Conservation (phyloP, 192 early-diverging fungal genomes). For the Dispira simplex region DNA sequence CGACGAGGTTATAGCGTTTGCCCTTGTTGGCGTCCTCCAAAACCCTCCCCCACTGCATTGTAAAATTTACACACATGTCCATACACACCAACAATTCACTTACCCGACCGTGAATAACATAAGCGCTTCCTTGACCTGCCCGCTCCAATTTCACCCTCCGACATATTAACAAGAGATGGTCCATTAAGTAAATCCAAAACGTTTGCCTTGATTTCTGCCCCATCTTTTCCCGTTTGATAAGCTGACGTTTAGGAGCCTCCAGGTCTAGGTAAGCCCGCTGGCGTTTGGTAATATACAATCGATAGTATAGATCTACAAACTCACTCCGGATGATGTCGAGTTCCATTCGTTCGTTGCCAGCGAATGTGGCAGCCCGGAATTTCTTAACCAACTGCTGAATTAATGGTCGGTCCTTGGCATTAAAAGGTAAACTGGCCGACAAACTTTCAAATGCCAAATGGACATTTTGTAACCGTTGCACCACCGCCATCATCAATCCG, state of each 20-base stretch:
- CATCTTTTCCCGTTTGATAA: background rate
- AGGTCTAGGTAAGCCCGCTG: slow-evolving; percentile 2
- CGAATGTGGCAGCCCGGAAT: background rate
- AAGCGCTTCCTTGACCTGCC: background rate
- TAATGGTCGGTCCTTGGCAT: background rate
- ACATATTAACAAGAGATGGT: background rate
- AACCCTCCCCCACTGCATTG: background rate
- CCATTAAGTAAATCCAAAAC: background rate
- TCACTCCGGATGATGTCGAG: background rate
- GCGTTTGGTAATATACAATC: background rate
- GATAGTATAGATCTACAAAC: background rate
- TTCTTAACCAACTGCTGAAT: background rate
- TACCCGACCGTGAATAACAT: background rate
- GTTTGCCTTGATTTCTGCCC: background rate
- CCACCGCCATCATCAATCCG: background rate
- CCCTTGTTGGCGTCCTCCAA: background rate
- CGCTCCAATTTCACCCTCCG: background rate
- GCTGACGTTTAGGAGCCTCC: background rate
- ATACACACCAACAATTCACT: background rate
- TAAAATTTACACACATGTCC: too few relatives aligned
- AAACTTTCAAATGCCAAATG: background rate
- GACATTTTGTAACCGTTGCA: background rate
- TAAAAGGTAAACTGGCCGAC: background rate
- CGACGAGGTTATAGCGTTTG: background rate
- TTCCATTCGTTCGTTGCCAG: background rate